Percentiles rank a stretch among this genome's conserved stretches.
These are phyloP conservation scores for Neurospora sp. DNA, from an alignment of 2,329 filamentous ascomycete species.

Conservation along the genomic window DNA sequence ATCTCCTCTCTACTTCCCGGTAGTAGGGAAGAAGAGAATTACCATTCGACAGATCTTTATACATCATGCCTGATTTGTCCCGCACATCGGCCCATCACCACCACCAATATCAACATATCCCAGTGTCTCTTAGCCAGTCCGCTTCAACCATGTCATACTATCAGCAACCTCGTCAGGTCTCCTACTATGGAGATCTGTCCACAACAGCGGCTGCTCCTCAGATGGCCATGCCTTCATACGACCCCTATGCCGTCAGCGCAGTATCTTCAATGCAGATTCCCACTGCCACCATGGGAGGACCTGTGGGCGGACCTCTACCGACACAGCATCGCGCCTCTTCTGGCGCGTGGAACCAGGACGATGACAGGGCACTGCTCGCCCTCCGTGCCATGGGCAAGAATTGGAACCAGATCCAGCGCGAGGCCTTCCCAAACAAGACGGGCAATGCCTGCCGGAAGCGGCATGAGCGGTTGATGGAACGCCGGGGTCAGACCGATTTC, in stretches of 20 bases:
- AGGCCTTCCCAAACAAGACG: slow-evolving; percentile 67
- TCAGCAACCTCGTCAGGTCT: slow-evolving; percentile 17
- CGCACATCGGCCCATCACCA: slow-evolving; percentile 21
- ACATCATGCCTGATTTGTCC: slow-evolving; percentile 22
- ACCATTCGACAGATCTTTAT: slow-evolving; percentile 3
- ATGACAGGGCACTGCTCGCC: slow-evolving; percentile 63
- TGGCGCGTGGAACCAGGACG: slow-evolving; percentile 61
- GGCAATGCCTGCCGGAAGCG: slow-evolving; percentile 82
- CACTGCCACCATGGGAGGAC: slow-evolving; percentile 16
- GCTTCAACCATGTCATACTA: slow-evolving; percentile 25
- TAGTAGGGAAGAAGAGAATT: slow-evolving; percentile 1
- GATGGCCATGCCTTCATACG: slow-evolving; percentile 21
- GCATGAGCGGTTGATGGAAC: slow-evolving; percentile 75
- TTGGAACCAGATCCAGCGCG: slow-evolving; percentile 70
- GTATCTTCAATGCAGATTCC: slow-evolving; percentile 23
- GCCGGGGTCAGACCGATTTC: slow-evolving; percentile 66
- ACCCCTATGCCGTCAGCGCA: slow-evolving; percentile 25
- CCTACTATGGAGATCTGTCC: slow-evolving; percentile 24
- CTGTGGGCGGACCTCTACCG: slow-evolving; percentile 20
- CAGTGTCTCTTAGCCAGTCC: slow-evolving; percentile 15
- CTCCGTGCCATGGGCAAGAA: slow-evolving; percentile 69
- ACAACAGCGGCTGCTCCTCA: slow-evolving; percentile 15
- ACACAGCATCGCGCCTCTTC: slow-evolving; percentile 45
- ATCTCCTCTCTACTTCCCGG: slow-evolving; percentile 2
- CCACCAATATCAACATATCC: slow-evolving; percentile 17